Evolutionary conservation across 2,329 filamentous ascomycete genomes (phyloP).

Genomic region (Juglanconis oblonga): DNA sequence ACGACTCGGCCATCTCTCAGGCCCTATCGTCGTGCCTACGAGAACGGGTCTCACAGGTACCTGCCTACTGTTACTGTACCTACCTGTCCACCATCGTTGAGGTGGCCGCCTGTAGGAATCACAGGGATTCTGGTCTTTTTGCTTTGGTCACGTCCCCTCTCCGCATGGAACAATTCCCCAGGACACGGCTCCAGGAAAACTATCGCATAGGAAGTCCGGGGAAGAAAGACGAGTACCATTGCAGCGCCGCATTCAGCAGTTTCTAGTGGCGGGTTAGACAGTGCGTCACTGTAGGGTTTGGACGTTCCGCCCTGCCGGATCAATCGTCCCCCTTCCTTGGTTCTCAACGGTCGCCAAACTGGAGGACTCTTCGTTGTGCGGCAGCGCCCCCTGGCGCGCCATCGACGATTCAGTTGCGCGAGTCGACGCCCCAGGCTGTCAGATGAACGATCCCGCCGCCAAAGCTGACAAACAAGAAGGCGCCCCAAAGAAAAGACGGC

Average conservation of each 20-base stretch:
- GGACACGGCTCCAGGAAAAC: not conserved
- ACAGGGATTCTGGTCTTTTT: not conserved
- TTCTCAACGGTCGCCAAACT: conserved; percentile 31
- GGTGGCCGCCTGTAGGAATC: not conserved
- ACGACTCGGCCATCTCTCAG: not conserved
- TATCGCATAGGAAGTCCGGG: not conserved
- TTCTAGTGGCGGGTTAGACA: not conserved
- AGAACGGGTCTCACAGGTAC: not conserved
- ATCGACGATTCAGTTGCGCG: conserved; percentile 23
- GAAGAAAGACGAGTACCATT: not conserved
- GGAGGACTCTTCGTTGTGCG: conserved; percentile 15
- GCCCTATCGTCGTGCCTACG: not conserved
- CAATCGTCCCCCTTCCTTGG: conserved; percentile 35
- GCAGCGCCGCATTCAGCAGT: not conserved
- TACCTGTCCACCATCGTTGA: not conserved
- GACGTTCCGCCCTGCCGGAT: conserved; percentile 5
- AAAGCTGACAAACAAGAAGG: conserved; percentile 11
- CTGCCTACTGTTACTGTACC: not conserved
- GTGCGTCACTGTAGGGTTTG: conserved; percentile 6
- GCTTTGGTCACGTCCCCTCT: not conserved
- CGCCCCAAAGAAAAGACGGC: conserved; percentile 8
- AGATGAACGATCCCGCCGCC: conserved; percentile 10
- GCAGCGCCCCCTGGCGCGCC: conserved; percentile 28
- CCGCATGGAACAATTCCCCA: not conserved
- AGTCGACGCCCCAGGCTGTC: conserved; percentile 15